Evolutionary conservation across 495 filamentous ascomycete genomes (phyloP), one percentile per base, ranked within the genome.

Genomic region (Articulospora tetracladia): DNA sequence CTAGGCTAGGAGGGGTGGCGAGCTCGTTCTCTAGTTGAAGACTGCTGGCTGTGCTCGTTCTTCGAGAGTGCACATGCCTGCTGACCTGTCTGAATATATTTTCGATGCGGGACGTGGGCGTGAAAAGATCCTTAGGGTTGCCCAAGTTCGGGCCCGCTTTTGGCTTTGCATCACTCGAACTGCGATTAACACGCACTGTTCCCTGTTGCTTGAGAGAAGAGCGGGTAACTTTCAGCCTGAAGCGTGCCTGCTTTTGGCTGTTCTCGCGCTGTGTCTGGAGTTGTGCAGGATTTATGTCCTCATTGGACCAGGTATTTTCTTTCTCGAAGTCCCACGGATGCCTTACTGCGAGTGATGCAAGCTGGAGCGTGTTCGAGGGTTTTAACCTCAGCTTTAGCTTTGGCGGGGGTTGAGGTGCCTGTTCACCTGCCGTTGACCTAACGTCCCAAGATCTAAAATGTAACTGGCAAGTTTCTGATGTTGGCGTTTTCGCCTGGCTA

Each of bases 211-310:
- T 61, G 11, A 34, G 46, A 19, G 65, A 63, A 6, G 57, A 23
- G n/a, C 57, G 49, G 2, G 62, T 73, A 25, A 67, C 64, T 61
- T 64, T 77, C 47, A 77, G 28, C 48, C 62, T 72, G 26, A 77
- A 70, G 39, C 65, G 75, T 10, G 71, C 70, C 32, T 46, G 55
- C 26, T 63, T 55, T 6, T 32, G 20, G 11, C 50, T 46, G 1
- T 59, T 56, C 3, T 46, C 24, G 19, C 23, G n/a, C 1, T 30
- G 39, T 1, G 48, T 24, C 19, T 53, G 64, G 19, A 62, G 25
- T 13, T 36, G 49, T 28, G 4, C 23, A 44, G 15, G 3, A 3
- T 44, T 44, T 17, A 3, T 12, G n/a, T 53, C 24, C 32, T 59
- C 54, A 15, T 30, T 61, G 17, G 63, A 56, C 57, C 51, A 62